Base-by-base conservation (phyloP, 1,284 basidiomycete genomes). In the Boletus hoseneyae region DNA sequence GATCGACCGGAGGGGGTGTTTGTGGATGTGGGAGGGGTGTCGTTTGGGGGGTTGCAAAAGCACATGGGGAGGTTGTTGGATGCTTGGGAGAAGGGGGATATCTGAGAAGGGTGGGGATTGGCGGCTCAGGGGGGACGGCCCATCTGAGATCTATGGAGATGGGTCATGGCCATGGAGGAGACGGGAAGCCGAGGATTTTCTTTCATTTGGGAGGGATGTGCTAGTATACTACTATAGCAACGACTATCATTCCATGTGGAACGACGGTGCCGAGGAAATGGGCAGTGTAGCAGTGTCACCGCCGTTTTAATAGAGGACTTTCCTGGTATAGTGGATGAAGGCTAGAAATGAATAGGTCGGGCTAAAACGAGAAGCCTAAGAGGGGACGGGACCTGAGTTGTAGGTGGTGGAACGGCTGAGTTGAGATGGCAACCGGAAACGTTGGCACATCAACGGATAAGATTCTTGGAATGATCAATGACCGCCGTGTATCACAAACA, bases 71-170 rank as follows among this genome's bases (percentile, higher is more conserved):
- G 36, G 25, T 36, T 65, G 9, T 43, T 68, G 45, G 62, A 65
- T 0, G 64, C 56, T 39, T 68, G 65, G 64, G 66, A 65, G 47
- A 55, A 39, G 7, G 65, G 65, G 6, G 58, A 68, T 18, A 66
- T 66, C 29, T 63, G 46, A 61, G 7, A 11, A 25, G 23, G 25
- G 13, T 4, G 23, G 23, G 21, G 23, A 25, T 25, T 25, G 23
- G 23, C 6, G 21, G 21, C 21, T 5, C 21, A 25, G 23, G 6
- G 6, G n/a, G 13, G n/a, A 40, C 6, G 15, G 38, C 23, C 19
- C 23, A 25, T 25, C 3, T 38, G 6, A 23, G 9, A 13, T 9
- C 19, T 13, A 25, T 7, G 7, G 23, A 25, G 23, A 7, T 25
- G 23, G 37, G 21, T 12, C 9, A 30, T 23, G 21, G 37, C 23